phyloP scores from a whole-genome alignment of 352 stramenopile genomes.

The Pythium sukuiense region DNA sequence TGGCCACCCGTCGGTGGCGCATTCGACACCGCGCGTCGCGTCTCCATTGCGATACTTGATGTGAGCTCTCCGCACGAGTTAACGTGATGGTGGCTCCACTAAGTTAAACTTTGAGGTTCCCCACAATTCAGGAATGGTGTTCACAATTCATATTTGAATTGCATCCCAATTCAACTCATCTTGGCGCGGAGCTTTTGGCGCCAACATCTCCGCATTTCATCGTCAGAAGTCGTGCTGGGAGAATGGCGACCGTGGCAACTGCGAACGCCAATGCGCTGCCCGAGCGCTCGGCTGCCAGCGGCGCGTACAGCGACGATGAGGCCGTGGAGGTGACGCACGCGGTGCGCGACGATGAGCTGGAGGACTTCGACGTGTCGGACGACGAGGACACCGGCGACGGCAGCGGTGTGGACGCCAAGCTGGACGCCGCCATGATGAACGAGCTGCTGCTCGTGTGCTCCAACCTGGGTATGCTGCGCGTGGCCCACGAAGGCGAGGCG shows the following conservation, averaged over 20 bases:
- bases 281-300: neutral
- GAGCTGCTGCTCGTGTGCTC: slow-evolving; percentile 88
- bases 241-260: neutral
- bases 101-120: neutral
- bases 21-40: slow-evolving; percentile 11
- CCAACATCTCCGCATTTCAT: slow-evolving; percentile 15
- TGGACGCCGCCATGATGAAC: slow-evolving; percentile 85
- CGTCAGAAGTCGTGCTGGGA: neutral
- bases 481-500: slow-evolving; percentile 47
- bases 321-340: slow-evolving; percentile 22
- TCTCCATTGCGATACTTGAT: slow-evolving; percentile 16
- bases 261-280: neutral
- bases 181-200: slow-evolving; percentile 24
- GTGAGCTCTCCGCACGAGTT: slow-evolving; percentile 2
- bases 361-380: slow-evolving; percentile 60
- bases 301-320: slow-evolving; percentile 11
- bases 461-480: slow-evolving; percentile 80
- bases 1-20: slow-evolving; percentile 2
- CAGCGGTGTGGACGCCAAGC: slow-evolving; percentile 27
- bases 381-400: slow-evolving; percentile 37
- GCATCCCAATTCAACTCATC: slow-evolving; percentile 1
- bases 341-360: slow-evolving; percentile 39
- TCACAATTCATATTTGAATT: slow-evolving; percentile 5
- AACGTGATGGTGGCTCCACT: neutral
- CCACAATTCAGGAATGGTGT: neutral